Evolutionary conservation across 352 stramenopile genomes (phyloP).

Genomic region (Globisporangium radiosum): DNA sequence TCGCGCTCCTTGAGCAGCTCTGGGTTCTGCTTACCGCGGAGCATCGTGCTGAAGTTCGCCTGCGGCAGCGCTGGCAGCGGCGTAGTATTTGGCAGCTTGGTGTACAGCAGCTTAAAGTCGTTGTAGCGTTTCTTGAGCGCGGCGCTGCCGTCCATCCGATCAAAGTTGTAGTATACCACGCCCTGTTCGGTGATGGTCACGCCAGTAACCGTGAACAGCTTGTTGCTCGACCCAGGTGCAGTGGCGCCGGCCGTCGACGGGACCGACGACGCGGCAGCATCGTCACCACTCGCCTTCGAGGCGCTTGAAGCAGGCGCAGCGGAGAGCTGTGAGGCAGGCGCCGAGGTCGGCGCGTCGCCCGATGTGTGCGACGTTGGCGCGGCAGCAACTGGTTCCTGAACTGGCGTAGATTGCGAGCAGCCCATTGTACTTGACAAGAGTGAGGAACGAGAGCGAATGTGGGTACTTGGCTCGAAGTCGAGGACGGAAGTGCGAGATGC

Average conservation of each 20-base stretch:
- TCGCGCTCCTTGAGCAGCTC: constrained; percentile 56
- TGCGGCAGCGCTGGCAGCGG: constrained; percentile 44
- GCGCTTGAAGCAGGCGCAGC: constrained; percentile 11
- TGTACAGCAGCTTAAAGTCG: constrained; percentile 75
- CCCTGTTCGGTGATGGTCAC: constrained; percentile 57
- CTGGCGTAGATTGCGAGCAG: constrained; percentile 65
- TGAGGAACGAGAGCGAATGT: too few relatives aligned
- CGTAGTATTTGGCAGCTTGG: constrained; percentile 22
- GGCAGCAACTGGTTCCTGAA: constrained; percentile 24
- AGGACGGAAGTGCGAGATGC: not conserved
- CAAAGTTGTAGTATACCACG: constrained; percentile 67
- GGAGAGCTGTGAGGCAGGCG: constrained; percentile 10
- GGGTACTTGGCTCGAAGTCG: constrained; percentile 12
- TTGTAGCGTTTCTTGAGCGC: constrained; percentile 70
- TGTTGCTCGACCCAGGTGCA: constrained; percentile 6
- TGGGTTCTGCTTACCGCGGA: constrained; percentile 58
- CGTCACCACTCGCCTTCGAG: not conserved
- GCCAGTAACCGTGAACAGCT: constrained; percentile 38
- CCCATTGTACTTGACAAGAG: constrained; percentile 38
- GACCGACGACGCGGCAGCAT: not conserved
- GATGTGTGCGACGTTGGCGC: constrained; percentile 18
- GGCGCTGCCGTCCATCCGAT: constrained; percentile 25
- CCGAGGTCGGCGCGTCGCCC: constrained; percentile 4
- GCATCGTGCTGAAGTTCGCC: constrained; percentile 35
- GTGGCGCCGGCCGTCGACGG: constrained; percentile 2